phyloP scores from a whole-genome alignment of 495 filamentous ascomycete genomes.

The Penicillium chermesinum region DNA sequence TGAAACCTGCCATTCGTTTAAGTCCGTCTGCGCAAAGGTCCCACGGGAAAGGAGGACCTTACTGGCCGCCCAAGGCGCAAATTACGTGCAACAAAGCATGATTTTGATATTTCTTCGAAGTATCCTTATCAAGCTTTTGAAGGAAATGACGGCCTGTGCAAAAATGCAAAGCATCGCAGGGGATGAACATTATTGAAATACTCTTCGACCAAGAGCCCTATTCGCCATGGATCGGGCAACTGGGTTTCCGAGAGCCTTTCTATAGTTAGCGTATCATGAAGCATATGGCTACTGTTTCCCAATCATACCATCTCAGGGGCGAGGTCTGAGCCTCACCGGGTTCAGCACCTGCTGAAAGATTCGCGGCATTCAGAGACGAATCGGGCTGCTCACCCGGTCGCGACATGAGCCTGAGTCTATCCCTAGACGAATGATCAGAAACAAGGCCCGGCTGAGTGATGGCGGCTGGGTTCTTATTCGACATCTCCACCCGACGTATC shows the following conservation, averaged over 20 bases:
- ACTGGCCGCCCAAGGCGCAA: conserved; percentile 35
- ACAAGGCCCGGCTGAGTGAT: neutral
- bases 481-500: conserved; percentile 17
- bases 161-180: conserved; percentile 33
- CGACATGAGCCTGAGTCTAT: neutral
- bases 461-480: neutral
- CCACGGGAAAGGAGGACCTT: conserved; percentile 4
- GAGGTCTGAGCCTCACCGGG: neutral
- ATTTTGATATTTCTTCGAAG: conserved; percentile 3
- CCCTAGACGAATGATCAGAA: neutral
- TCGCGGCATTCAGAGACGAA: neutral
- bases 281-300: too few species aligned
- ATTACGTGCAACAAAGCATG: conserved; percentile 30
- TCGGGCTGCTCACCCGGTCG: neutral
- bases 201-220: conserved; percentile 25
- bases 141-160: conserved; percentile 33
- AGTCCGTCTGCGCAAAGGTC: neutral
- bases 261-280: neutral
- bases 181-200: conserved; percentile 37
- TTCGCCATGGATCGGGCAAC: conserved; percentile 18
- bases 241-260: conserved; percentile 17
- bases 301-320: conserved; percentile 8
- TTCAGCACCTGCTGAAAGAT: neutral
- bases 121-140: conserved; percentile 24
- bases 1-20: conserved; percentile 15